phyloP scores from a whole-genome alignment of 148 eudicot species.

The Dianthus caryophyllus region DNA sequence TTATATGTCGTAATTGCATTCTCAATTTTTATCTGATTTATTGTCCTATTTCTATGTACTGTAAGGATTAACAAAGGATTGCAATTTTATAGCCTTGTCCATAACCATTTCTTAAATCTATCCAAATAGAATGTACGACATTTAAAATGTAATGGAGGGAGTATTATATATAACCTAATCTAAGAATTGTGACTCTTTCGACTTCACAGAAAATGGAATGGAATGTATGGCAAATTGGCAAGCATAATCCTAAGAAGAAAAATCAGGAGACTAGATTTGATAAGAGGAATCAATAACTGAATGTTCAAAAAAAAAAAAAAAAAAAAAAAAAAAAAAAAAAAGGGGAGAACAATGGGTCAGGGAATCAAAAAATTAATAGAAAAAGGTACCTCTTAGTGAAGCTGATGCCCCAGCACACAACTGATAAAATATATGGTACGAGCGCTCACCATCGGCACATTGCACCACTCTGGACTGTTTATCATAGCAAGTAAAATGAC shows the following conservation, averaged over 20 bases:
- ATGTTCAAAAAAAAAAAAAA: neutral
- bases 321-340: no score
- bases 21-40: no score
- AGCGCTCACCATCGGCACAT: constrained; percentile 91
- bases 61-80: no score
- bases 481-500: constrained; percentile 29
- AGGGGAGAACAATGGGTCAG: constrained; percentile 4
- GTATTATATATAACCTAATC: neutral
- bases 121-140: no score
- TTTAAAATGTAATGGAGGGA: no score
- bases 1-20: no score
- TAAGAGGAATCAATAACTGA: neutral
- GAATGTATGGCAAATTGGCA: no score
- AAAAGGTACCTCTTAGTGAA: constrained; percentile 58
- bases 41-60: no score
- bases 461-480: constrained; percentile 96
- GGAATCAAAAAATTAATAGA: neutral
- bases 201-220: neutral
- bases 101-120: no score
- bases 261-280: neutral
- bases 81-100: no score
- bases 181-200: neutral
- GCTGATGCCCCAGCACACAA: constrained; percentile 94
- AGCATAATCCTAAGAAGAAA: neutral
- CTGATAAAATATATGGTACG: constrained; percentile 98